phyloP scores from a whole-genome alignment of 2,329 filamentous ascomycete species.

The Aureobasidium pullulans region DNA sequence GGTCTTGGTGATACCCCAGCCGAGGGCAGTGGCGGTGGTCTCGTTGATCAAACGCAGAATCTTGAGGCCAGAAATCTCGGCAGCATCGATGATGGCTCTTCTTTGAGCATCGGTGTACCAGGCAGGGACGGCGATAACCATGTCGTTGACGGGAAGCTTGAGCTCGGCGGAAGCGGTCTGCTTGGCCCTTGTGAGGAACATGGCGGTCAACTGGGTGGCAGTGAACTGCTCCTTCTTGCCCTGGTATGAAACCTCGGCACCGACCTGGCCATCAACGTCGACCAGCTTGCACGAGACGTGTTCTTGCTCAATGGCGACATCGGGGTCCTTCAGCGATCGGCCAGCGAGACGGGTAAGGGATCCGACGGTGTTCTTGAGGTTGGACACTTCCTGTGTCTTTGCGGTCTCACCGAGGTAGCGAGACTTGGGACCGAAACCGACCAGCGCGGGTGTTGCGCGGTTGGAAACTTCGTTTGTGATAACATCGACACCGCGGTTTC shows the following conservation, averaged over 20 bases:
- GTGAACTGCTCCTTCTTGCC: conserved; percentile 94
- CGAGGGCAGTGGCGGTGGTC: conserved; percentile 89
- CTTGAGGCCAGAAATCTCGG: conserved; percentile 90
- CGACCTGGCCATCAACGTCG: conserved; percentile 89
- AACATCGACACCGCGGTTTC: conserved; percentile 98
- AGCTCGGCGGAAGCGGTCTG: conserved; percentile 79
- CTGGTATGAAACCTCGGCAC: conserved; percentile 85
- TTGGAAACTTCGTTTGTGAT: conserved; percentile 99
- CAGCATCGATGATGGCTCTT: conserved; percentile 78
- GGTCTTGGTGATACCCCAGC: conserved; percentile 95
- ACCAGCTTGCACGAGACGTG: conserved; percentile 79
- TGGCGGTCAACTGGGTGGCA: conserved; percentile 86
- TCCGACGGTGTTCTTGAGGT: conserved; percentile 97
- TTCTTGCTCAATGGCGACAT: conserved; percentile 87
- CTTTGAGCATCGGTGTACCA: conserved; percentile 98
- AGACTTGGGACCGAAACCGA: conserved; percentile 89
- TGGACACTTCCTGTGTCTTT: conserved; percentile 98
- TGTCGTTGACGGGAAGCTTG: conserved; percentile 82
- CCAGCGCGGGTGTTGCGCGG: conserved; percentile 91
- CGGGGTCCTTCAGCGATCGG: conserved; percentile 78
- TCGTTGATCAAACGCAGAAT: conserved; percentile 94
- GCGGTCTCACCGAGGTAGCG: conserved; percentile 91
- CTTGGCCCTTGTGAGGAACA: conserved; percentile 94
- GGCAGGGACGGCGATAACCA: conserved; percentile 87
- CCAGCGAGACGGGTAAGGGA: conserved; percentile 89